Evolutionary conservation across 139 green algal genomes (phyloP).

Genomic region (Closterium sp.): DNA sequence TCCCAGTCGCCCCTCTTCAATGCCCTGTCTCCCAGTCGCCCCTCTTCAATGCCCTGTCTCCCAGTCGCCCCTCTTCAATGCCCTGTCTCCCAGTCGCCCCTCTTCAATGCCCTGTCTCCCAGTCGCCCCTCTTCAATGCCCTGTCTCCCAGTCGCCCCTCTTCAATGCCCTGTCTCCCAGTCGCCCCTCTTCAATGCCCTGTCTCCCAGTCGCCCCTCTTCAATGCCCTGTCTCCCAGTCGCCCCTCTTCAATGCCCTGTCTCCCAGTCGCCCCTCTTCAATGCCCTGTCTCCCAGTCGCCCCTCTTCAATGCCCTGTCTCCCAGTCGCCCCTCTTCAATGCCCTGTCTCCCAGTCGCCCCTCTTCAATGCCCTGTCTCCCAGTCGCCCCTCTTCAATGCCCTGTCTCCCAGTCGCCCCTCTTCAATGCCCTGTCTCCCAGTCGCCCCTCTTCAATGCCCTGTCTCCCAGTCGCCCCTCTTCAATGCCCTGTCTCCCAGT

Average conservation of each 20-base stretch:
- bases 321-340: not conserved
- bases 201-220: not conserved
- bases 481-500: not conserved
- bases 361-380: not conserved
- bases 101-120: not conserved
- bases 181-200: not conserved
- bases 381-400: not conserved
- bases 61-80: not conserved
- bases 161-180: not conserved
- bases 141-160: not conserved
- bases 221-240: not conserved
- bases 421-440: not conserved
- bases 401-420: not conserved
- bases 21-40: not conserved
- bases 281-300: not conserved
- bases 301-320: not conserved
- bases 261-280: not conserved
- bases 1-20: not conserved
- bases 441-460: not conserved
- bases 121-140: not conserved
- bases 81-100: not conserved
- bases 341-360: not conserved
- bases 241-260: not conserved
- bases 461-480: not conserved
- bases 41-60: not conserved